Conservation (phyloP, 495 filamentous ascomycete species). For the Achaetomiella virescens region DNA sequence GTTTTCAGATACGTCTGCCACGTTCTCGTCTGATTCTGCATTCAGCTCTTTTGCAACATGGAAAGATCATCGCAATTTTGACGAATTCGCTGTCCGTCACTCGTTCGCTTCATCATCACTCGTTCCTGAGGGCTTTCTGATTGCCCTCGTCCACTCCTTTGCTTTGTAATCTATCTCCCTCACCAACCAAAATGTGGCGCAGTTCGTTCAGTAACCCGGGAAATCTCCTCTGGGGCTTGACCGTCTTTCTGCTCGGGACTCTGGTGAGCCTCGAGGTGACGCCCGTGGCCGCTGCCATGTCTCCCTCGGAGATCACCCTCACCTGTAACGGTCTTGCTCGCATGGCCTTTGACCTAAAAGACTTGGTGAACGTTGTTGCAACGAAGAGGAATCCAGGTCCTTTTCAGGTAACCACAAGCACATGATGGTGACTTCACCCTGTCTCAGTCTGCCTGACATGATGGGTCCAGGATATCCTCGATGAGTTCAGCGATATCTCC, state of each 20-base stretch:
- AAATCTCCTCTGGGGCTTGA: background rate
- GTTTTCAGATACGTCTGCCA: background rate
- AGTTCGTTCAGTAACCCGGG: background rate
- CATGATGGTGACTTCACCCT: no score
- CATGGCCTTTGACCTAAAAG: constrained; percentile 22
- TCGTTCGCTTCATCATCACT: background rate
- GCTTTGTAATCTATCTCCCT: background rate
- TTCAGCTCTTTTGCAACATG: background rate
- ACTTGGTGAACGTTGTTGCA: constrained; percentile 16
- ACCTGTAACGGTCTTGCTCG: constrained; percentile 20
- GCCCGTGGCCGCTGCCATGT: constrained; percentile 16
- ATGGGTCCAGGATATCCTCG: constrained; percentile 16
- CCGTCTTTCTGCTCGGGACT: constrained; percentile 6
- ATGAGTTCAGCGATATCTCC: constrained; percentile 22
- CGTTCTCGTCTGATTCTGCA: no score
- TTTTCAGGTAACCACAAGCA: constrained; percentile 12
- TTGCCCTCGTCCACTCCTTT: constrained; percentile 15
- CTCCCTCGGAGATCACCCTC: constrained; percentile 13
- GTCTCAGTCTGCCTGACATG: background rate
- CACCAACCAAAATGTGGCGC: constrained; percentile 1
- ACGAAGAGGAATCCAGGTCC: constrained; percentile 15
- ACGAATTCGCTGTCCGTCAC: background rate
- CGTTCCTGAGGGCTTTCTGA: background rate
- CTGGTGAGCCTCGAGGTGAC: constrained; percentile 6
- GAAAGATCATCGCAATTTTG: background rate